These are phyloP conservation scores for Trametes sanguinea DNA, from an alignment of 768 basidiomycete genomes.

Conservation along the genomic window DNA sequence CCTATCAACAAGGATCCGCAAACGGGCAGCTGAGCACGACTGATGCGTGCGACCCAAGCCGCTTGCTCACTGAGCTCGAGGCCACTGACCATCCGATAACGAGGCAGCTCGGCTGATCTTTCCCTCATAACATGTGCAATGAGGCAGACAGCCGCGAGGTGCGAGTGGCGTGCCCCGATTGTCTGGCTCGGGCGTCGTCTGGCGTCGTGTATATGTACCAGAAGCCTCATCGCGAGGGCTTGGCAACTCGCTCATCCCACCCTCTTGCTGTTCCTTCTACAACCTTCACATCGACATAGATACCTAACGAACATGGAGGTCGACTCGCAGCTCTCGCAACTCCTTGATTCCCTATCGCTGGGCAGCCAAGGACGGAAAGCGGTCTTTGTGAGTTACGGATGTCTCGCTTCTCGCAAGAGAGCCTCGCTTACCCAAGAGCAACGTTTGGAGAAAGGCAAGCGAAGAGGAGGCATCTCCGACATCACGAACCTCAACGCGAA, in stretches of 20 bases:
- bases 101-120: not conserved
- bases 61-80: not conserved
- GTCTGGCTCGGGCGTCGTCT: too few species aligned
- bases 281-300: not conserved
- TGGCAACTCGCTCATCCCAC: not conserved
- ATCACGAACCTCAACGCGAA: conserved; percentile 6
- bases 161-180: not conserved
- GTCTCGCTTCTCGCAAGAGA: not conserved
- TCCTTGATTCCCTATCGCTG: conserved; percentile 28
- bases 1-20: not conserved
- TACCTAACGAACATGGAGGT: conserved; percentile 23
- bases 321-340: conserved; percentile 29
- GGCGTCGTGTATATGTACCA: not conserved
- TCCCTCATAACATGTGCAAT: not conserved
- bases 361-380: conserved; percentile 21
- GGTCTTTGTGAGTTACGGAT: conserved; percentile 24
- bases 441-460: conserved; percentile 30
- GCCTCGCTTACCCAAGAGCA: conserved; percentile 4
- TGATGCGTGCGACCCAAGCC: not conserved
- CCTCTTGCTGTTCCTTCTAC: too few species aligned
- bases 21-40: not conserved
- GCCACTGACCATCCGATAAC: not conserved
- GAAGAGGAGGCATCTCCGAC: conserved; percentile 21
- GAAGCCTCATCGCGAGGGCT: not conserved
- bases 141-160: not conserved